Conservation (phyloP, 2,329 filamentous ascomycete species). For the Exophiala mesophila region DNA sequence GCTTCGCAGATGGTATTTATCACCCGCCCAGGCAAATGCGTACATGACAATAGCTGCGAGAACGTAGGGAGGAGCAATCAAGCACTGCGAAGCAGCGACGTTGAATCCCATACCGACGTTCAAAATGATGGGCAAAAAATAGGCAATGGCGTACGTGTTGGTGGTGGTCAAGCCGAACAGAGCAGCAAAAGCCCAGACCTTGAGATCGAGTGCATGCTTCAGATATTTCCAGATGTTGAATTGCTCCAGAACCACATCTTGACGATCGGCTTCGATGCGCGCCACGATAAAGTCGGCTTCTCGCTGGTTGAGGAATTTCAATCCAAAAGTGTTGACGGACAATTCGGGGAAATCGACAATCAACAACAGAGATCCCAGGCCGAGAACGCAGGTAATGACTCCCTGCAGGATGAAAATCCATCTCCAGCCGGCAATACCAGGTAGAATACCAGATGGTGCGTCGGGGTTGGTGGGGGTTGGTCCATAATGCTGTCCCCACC, state of each 20-base stretch:
- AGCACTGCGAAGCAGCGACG: constrained; percentile 61
- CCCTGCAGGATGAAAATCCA: constrained; percentile 26
- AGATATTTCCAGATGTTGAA: constrained; percentile 49
- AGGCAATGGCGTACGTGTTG: constrained; percentile 70
- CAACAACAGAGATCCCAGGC: constrained; percentile 37
- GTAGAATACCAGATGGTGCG: constrained; percentile 12
- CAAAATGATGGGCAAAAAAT: constrained; percentile 75
- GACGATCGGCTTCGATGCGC: constrained; percentile 50
- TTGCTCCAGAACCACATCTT: constrained; percentile 46
- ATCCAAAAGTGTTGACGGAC: constrained; percentile 16
- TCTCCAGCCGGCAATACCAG: constrained; percentile 21
- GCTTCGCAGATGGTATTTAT: constrained; percentile 62
- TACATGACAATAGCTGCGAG: constrained; percentile 61
- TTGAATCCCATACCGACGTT: constrained; percentile 58
- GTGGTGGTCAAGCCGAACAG: constrained; percentile 57
- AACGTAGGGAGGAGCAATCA: constrained; percentile 65
- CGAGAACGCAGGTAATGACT: constrained; percentile 37
- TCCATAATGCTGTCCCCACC: constrained; percentile 25
- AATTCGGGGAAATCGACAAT: constrained; percentile 42
- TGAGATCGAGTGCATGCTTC: constrained; percentile 44
- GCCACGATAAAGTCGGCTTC: constrained; percentile 33
- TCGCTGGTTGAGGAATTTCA: constrained; percentile 30
- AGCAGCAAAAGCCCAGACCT: constrained; percentile 53
- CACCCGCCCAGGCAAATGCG: constrained; percentile 66
- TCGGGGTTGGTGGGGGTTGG: constrained; percentile 21